These are phyloP conservation scores for Ogataea angusta DNA, from an alignment of 805 yeast genomes.

Conservation along the genomic window DNA sequence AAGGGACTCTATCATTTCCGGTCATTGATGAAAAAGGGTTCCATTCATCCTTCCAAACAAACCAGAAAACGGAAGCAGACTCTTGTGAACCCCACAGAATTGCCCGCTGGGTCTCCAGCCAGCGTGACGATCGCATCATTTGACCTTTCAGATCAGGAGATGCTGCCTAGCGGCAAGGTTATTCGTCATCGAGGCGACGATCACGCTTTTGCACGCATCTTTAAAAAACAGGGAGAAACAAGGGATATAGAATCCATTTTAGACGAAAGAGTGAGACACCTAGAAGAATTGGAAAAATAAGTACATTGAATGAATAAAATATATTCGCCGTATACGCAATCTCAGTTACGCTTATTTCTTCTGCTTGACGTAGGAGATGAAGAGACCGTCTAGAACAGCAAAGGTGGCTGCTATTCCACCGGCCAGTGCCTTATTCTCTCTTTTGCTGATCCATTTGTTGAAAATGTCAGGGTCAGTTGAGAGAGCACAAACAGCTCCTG, in stretches of 20 bases:
- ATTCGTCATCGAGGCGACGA: conserved; percentile 38
- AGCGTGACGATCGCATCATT: conserved; percentile 32
- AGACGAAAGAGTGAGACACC: conserved; percentile 33
- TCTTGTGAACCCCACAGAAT: conserved; percentile 42
- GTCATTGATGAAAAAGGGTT: conserved; percentile 35
- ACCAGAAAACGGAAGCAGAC: conserved; percentile 52
- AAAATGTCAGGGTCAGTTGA: conserved; percentile 17
- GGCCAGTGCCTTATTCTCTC: conserved; percentile 9
- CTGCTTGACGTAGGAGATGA: conserved; percentile 18
- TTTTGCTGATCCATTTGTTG: conserved; percentile 10
- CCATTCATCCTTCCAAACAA: conserved; percentile 28
- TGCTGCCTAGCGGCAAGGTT: conserved; percentile 72
- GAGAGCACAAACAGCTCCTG: conserved; percentile 16
- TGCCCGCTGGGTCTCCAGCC: conserved; percentile 47
- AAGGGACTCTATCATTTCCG: conserved; percentile 23
- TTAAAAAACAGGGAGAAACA: conserved; percentile 42
- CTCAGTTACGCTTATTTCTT: conserved; percentile 7
- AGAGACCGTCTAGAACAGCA: conserved; percentile 19
- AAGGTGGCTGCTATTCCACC: conserved; percentile 15
- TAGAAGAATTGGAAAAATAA: conserved; percentile 16
- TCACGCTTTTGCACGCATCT: conserved; percentile 31
- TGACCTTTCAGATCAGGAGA: conserved; percentile 47
- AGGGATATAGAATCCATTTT: conserved; percentile 50
- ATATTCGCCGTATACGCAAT: conserved; percentile 5
- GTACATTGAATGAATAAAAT: conserved; percentile 5